A percentile compares a stretch with the other conserved stretches of the same genome.
Evolutionary conservation across 306 rosid genomes (phyloP).

Genomic region (Inga leiocalycina): DNA sequence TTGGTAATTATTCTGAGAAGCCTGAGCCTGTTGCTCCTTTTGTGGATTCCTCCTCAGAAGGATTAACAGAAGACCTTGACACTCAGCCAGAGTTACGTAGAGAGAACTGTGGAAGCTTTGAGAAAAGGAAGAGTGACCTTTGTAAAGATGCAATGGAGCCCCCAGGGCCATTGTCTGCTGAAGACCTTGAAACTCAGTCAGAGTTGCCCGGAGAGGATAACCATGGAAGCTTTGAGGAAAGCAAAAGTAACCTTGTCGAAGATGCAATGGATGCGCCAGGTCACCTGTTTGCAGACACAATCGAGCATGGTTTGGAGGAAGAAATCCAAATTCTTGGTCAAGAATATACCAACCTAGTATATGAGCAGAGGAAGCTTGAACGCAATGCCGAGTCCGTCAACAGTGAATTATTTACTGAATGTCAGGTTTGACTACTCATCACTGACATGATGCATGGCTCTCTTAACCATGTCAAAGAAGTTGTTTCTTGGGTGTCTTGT

Average conservation of each 20-base stretch:
- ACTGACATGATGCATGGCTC: constrained; percentile 2
- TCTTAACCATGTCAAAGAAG: constrained; percentile 13
- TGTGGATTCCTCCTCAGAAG: constrained; percentile 37
- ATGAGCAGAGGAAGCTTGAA: constrained; percentile 82
- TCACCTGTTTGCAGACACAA: constrained; percentile 39
- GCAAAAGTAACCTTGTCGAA: constrained; percentile 35
- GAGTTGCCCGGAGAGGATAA: constrained; percentile 41
- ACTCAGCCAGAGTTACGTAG: constrained; percentile 41
- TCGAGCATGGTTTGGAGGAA: constrained; percentile 60
- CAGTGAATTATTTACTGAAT: constrained; percentile 85
- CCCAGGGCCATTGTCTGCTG: constrained; percentile 40
- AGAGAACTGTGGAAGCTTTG: constrained; percentile 33
- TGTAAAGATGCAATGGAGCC: constrained; percentile 35
- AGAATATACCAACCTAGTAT: constrained; percentile 65
- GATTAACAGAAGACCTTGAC: constrained; percentile 30
- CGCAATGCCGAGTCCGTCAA: constrained; percentile 90
- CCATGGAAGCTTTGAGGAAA: constrained; percentile 36
- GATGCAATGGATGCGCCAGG: constrained; percentile 33
- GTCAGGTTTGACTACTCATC: constrained; percentile 68
- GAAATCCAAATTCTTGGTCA: constrained; percentile 69
- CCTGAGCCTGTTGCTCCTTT: constrained; percentile 35
- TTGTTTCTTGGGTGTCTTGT: constrained; percentile 13
- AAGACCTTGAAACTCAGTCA: constrained; percentile 11
- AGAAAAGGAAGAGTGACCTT: constrained; percentile 37
- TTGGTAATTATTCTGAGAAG: constrained; percentile 40